Base-by-base conservation (phyloP, 768 basidiomycete species). In the Hericium rajendrae region DNA sequence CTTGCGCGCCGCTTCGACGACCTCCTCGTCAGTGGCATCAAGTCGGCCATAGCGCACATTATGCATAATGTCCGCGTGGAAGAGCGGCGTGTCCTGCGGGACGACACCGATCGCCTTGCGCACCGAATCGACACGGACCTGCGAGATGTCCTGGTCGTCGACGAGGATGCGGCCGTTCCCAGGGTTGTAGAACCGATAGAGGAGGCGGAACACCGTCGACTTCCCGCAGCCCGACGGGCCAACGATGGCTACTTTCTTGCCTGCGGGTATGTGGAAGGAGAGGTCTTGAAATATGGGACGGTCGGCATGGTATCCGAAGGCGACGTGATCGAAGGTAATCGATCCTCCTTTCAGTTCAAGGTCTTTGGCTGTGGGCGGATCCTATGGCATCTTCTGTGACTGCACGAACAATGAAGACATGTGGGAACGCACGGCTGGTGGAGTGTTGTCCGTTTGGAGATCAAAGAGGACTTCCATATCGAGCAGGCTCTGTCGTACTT, bases 381-480 rank as follows among this genome's bases (percentile, higher is more conserved):
- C 90, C 89, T 93, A 61, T 0, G 46, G 38, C 32, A 52, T 1
- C 16, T n/a, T 53, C 26, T 59, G 48, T 51, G 11, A 22, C 24
- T 26, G 28, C n/a, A 16, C 8, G 39, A 16, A 10, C 20, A 38
- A 51, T 22, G 13, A 48, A 59, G 20, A 10, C 5, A 11, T 5
- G 32, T 1, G 50, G 20, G 41, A 18, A 65, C 73, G 37, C 62
- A 87, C 89, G 72, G 76, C 75, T 32, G 84, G 78, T 0, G 88
- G 83, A 12, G 81, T 77, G 65, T 94, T 87, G 57, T 94, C 82
- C 49, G 85, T 84, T 51, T 89, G 87, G 12, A 99, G 76, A 64
- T 89, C 94, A 76, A 94, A 94, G 53, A 99, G 73, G 1, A 91
- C 83, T 59, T 97, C 95, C 94, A 99, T 97, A 69, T 99, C 97